Conservation (phyloP, 768 basidiomycete species). For the Trametes meyenii region DNA sequence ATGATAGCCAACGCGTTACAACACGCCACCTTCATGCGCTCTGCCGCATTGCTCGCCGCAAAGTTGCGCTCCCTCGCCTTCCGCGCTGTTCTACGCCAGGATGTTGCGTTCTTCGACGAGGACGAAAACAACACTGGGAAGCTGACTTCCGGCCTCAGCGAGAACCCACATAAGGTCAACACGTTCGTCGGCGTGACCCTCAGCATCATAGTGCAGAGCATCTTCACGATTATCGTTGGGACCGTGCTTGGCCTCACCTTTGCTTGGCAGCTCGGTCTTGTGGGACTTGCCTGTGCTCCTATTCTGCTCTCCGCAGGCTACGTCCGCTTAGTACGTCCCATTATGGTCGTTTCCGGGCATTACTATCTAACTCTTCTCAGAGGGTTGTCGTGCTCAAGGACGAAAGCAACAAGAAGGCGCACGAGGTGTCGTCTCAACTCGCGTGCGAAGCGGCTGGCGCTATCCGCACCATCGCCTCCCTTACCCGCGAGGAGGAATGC, state of each 20-base stretch:
- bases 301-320: slow-evolving; percentile 75
- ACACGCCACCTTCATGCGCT: slow-evolving; percentile 65
- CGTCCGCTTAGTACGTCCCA: slow-evolving; percentile 69
- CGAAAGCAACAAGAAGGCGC: slow-evolving; percentile 74
- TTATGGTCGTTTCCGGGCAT: neutral
- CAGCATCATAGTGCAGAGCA: slow-evolving; percentile 84
- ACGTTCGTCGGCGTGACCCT: slow-evolving; percentile 86
- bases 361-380: slow-evolving; percentile 30
- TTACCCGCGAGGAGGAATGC: slow-evolving; percentile 87
- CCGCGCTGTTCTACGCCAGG: slow-evolving; percentile 82
- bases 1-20: slow-evolving; percentile 63
- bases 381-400: slow-evolving; percentile 89
- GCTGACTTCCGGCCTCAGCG: slow-evolving; percentile 76
- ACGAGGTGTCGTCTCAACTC: slow-evolving; percentile 83
- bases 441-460: slow-evolving; percentile 91
- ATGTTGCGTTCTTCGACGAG: slow-evolving; percentile 89
- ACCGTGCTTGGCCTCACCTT: slow-evolving; percentile 76
- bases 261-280: slow-evolving; percentile 77
- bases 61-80: slow-evolving; percentile 75
- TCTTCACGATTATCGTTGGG: slow-evolving; percentile 70
- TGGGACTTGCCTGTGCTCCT: slow-evolving; percentile 79
- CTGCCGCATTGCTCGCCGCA: slow-evolving; percentile 70
- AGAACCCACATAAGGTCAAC: slow-evolving; percentile 86
- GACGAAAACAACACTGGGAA: slow-evolving; percentile 83
- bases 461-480: slow-evolving; percentile 86